Evolutionary conservation across 2,329 filamentous ascomycete species (phyloP), one percentile per base, ranked within the genome.

Genomic region (Hirsutella thompsonii): DNA sequence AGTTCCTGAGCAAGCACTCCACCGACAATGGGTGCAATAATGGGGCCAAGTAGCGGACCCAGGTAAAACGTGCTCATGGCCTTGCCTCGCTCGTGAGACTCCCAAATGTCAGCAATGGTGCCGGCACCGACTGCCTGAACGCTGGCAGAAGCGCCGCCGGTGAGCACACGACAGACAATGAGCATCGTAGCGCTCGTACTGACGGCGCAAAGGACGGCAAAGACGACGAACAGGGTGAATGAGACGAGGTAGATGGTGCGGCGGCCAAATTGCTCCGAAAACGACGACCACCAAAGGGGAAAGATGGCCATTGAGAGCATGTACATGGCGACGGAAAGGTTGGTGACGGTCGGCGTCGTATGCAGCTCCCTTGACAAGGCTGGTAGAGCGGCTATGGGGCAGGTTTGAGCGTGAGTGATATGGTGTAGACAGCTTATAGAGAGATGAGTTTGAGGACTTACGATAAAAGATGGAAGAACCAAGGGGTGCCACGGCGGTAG

Each of bases 41-140:
- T 61, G 0, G 86, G 86, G 0, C 84, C 85, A 38, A 79, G 72
- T 8, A 92, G 61, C 0, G 86, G 85, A 0, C 86, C 86, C 0
- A 92, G 69, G 51, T 89, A 92, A 59, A 90, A 92, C 33, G 84
- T 63, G 32, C 82, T 76, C 84, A 92, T 92, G n/a, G 85, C 85
- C 14, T 66, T 67, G 3, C 86, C 86, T 38, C 86, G 68, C 56
- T 90, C 80, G 38, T 66, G 69, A 0, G 77, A 60, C 47, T 86
- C 81, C 81, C 84, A 93, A 11, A 90, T 69, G 55, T 92, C 85
- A 36, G 85, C 79, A 43, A 92, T 84, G 3, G 85, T 89, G 5
- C 86, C 86, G 2, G 84, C 84, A 4, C 86, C 85, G 8, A 92
- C 84, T 8, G 85, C 81, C 56, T 90, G 85, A 0, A 89, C 85